phyloP scores from a whole-genome alignment of 768 basidiomycete species.

The Russula lepida region DNA sequence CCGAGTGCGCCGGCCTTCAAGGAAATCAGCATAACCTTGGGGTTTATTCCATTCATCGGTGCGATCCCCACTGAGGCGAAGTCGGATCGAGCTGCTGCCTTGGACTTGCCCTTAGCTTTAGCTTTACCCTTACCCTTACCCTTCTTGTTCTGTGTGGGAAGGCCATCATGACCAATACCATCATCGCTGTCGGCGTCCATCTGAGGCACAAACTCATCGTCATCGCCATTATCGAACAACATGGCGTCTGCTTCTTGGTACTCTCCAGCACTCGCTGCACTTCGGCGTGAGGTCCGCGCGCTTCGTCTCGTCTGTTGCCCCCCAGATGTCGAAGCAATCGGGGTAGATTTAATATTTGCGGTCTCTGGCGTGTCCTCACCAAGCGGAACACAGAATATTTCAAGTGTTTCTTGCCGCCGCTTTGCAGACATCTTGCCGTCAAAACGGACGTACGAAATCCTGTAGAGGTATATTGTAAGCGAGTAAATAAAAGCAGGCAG shows the following conservation, averaged over 20 bases:
- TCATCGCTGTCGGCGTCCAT: conserved; percentile 23
- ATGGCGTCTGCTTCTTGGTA: conserved; percentile 9
- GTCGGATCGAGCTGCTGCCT: conserved; percentile 17
- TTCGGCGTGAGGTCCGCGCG: background rate
- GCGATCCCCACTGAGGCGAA: background rate
- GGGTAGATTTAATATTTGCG: background rate
- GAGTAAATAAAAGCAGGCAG: background rate
- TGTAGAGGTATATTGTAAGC: conserved; percentile 24
- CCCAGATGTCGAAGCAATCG: conserved; percentile 11
- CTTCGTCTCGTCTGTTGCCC: conserved; percentile 16
- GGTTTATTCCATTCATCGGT: conserved; percentile 36
- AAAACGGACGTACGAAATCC: conserved; percentile 71
- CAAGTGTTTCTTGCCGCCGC: conserved; percentile 67
- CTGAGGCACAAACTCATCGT: conserved; percentile 28
- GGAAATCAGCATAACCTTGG: conserved; percentile 79
- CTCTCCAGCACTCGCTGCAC: background rate
- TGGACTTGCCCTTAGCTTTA: conserved; percentile 17
- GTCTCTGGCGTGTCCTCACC: conserved; percentile 25
- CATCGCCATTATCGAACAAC: conserved; percentile 23
- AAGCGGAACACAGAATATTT: conserved; percentile 65
- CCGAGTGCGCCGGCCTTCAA: conserved; percentile 80
- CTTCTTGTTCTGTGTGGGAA: conserved; percentile 20
- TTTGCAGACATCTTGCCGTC: conserved; percentile 83
- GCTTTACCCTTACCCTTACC: conserved; percentile 21
- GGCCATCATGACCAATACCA: background rate